Conservation (phyloP, 352 stramenopile genomes). For the Pythium dissimile region DNA sequence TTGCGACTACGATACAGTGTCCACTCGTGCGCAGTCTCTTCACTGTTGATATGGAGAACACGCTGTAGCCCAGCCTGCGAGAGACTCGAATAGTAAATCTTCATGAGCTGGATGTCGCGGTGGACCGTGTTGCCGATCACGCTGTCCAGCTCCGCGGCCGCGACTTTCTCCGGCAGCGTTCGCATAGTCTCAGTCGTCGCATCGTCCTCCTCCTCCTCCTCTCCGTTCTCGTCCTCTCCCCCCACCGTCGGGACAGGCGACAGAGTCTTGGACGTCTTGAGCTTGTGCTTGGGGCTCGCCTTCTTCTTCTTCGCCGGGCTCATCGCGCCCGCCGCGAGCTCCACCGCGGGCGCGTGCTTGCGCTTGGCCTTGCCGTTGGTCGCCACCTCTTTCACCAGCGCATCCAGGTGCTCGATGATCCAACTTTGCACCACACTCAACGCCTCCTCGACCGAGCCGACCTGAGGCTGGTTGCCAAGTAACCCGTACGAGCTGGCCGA, state of each 20-base stretch:
- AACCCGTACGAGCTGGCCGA: constrained; percentile 5
- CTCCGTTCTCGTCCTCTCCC: neutral
- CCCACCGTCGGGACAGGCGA: constrained; percentile 16
- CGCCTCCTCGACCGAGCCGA: constrained; percentile 31
- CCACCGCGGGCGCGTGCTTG: constrained; percentile 32
- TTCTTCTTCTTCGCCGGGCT: constrained; percentile 26
- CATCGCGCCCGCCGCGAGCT: constrained; percentile 18
- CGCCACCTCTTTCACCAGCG: constrained; percentile 44
- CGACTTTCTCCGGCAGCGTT: constrained; percentile 21
- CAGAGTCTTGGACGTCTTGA: constrained; percentile 50
- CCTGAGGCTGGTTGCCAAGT: constrained; percentile 10
- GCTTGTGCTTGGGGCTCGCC: constrained; percentile 31
- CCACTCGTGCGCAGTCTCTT: constrained; percentile 38
- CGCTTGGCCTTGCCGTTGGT: constrained; percentile 51
- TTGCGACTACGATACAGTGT: constrained; percentile 39
- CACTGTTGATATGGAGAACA: constrained; percentile 39
- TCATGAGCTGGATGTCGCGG: constrained; percentile 69
- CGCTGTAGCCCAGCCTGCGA: constrained; percentile 53
- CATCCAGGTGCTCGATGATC: constrained; percentile 46
- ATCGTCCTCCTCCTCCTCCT: constrained; percentile 21
- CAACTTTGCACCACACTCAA: constrained; percentile 46
- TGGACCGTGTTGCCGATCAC: constrained; percentile 59
- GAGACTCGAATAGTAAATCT: constrained; percentile 66
- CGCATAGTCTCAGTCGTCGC: neutral
- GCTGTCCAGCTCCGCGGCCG: constrained; percentile 47